Evolutionary conservation across 2,329 filamentous ascomycete species (phyloP).

Genomic region (Penicillium paneum): DNA sequence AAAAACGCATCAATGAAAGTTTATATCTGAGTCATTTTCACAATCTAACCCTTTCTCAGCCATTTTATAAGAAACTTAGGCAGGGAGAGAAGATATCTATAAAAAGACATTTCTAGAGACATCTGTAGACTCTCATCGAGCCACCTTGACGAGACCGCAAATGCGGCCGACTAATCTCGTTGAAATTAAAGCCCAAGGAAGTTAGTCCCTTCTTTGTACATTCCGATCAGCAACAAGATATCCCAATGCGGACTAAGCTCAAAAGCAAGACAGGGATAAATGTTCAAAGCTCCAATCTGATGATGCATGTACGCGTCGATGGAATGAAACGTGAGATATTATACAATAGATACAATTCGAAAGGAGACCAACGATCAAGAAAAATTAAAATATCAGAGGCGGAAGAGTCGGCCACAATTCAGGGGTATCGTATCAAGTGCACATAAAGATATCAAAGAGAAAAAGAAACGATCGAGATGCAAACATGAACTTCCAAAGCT

Average conservation of each 20-base stretch:
- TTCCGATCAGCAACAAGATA: constrained; percentile 14
- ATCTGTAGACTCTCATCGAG: no score
- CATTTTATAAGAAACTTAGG: no score
- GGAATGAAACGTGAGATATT: not conserved
- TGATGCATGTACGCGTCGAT: constrained; percentile 11
- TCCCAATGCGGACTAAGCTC: constrained; percentile 7
- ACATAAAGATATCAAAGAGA: constrained; percentile 26
- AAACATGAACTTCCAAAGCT: not conserved
- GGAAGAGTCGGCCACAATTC: constrained; percentile 21
- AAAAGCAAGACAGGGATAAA: not conserved
- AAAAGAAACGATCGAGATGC: constrained; percentile 16
- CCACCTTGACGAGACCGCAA: no score
- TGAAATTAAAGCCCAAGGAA: not conserved
- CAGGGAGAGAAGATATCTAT: no score
- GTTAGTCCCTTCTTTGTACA: not conserved
- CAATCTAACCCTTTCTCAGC: no score
- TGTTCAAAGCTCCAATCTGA: not conserved
- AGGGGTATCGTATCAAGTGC: constrained; percentile 30
- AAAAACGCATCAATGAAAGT: not conserved
- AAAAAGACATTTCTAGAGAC: no score
- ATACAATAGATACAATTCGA: constrained; percentile 14
- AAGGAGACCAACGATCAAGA: constrained; percentile 11
- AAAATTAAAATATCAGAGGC: constrained; percentile 15
- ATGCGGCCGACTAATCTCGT: no score
- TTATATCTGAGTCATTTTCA: no score